Conservation (phyloP, 176 grass and related monocot genomes). For the Paspalum vaginatum region DNA sequence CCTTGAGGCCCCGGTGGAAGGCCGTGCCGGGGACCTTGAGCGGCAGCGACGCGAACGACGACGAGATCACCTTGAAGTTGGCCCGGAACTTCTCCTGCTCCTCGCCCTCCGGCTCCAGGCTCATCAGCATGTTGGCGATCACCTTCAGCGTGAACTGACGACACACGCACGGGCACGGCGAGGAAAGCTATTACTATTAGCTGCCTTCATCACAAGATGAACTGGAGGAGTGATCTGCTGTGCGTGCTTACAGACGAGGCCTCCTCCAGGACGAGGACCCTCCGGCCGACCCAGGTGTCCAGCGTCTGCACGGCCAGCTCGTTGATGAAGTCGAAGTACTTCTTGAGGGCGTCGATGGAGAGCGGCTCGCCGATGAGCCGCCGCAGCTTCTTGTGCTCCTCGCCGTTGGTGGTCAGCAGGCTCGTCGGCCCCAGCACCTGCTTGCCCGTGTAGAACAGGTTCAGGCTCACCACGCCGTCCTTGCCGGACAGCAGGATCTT, state of each 20-base stretch:
- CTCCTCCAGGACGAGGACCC: slow-evolving; percentile 63
- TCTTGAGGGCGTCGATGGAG: slow-evolving; percentile 65
- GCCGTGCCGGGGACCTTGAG: slow-evolving; percentile 62
- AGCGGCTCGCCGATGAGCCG: slow-evolving; percentile 68
- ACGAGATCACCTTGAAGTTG: slow-evolving; percentile 76
- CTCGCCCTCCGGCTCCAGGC: slow-evolving; percentile 60
- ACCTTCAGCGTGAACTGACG: slow-evolving; percentile 84
- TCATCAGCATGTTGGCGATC: slow-evolving; percentile 76
- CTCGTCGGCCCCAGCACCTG: slow-evolving; percentile 73
- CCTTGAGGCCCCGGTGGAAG: slow-evolving; percentile 63
- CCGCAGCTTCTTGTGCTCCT: slow-evolving; percentile 70
- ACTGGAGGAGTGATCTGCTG: too few species aligned
- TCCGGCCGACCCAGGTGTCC: slow-evolving; percentile 48
- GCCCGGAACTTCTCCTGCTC: slow-evolving; percentile 67
- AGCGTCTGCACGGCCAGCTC: slow-evolving; percentile 53
- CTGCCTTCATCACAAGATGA: too few species aligned
- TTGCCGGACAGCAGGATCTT: slow-evolving; percentile 73
- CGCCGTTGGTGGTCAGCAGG: slow-evolving; percentile 66
- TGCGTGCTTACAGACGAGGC: slow-evolving; percentile 44
- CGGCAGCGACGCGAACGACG: slow-evolving; percentile 68
- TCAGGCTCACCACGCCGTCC: slow-evolving; percentile 73
- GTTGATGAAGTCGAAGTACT: slow-evolving; percentile 59
- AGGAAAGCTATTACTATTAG: too few species aligned
- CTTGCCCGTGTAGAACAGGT: slow-evolving; percentile 71
- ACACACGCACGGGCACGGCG: too few species aligned